These are phyloP conservation scores for Diaporthe vexans DNA, from an alignment of 2,329 filamentous ascomycete species.

Conservation along the genomic window DNA sequence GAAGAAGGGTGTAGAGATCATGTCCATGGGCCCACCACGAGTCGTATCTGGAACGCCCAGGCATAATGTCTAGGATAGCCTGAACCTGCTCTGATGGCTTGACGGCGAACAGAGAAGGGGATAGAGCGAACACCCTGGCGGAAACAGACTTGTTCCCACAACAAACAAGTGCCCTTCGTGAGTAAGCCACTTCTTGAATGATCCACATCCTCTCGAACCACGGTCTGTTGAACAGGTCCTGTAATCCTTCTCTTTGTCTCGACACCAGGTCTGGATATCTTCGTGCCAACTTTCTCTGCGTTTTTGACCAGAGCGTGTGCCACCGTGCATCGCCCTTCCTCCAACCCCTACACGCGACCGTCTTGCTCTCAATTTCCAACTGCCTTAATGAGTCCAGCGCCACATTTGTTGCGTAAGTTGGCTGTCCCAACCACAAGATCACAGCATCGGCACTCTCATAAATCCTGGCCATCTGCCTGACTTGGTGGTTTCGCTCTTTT, in stretches of 20 bases:
- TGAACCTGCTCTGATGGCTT: not conserved
- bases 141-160: not conserved
- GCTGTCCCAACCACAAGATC: not conserved
- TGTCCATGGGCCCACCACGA: not conserved
- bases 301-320: not conserved
- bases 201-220: constrained; percentile 5
- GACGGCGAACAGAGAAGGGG: not conserved
- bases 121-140: not conserved
- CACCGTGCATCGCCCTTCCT: not conserved
- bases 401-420: not conserved
- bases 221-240: not conserved
- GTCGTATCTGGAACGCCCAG: not conserved
- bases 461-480: constrained; percentile 4
- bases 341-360: not conserved
- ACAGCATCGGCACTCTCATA: constrained; percentile 1
- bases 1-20: not conserved
- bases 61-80: constrained; percentile 4
- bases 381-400: not conserved
- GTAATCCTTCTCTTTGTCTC: not conserved
- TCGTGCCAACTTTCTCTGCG: not conserved
- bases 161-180: not conserved
- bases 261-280: not conserved
- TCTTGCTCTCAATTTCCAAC: not conserved
- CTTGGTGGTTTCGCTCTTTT: not conserved
- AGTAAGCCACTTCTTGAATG: constrained; percentile 5